Conservation (phyloP, 352 stramenopile genomes). For the Phytophthora palmivora region DNA sequence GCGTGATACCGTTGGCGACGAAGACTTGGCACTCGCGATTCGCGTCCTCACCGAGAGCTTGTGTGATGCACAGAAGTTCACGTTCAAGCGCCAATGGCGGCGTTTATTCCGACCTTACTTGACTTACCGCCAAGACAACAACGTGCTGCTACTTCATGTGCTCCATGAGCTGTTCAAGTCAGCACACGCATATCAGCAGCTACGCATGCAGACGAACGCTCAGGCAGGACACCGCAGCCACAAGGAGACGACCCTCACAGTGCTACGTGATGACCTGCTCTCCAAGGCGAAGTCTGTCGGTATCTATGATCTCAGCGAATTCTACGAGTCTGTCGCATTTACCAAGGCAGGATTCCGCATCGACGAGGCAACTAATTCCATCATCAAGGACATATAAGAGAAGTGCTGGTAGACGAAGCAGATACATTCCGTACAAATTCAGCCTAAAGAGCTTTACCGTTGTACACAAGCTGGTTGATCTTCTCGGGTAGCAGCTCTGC, state of each 20-base stretch:
- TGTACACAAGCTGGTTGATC: conserved; percentile 83
- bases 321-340: conserved; percentile 71
- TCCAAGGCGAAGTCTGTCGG: conserved; percentile 76
- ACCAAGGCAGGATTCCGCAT: conserved; percentile 77
- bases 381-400: conserved; percentile 77
- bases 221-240: conserved; percentile 38
- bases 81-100: conserved; percentile 85
- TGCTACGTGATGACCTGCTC: conserved; percentile 62
- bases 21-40: conserved; percentile 99
- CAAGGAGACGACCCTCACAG: conserved; percentile 55
- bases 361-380: conserved; percentile 54
- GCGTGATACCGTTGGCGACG: conserved; percentile 95
- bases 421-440: neutral
- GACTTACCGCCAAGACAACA: conserved; percentile 85
- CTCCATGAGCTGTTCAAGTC: conserved; percentile 85
- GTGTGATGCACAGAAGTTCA: conserved; percentile 97
- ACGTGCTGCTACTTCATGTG: conserved; percentile 83
- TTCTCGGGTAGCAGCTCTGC: conserved; percentile 70
- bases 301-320: conserved; percentile 84
- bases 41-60: conserved; percentile 92
- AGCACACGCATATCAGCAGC: conserved; percentile 81
- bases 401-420: neutral
- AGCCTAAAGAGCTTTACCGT: conserved; percentile 54
- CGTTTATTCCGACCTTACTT: conserved; percentile 83
- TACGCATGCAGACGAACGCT: conserved; percentile 63